Evolutionary conservation across 805 yeast species (phyloP).

Genomic region (Schwanniomyces sp.): DNA sequence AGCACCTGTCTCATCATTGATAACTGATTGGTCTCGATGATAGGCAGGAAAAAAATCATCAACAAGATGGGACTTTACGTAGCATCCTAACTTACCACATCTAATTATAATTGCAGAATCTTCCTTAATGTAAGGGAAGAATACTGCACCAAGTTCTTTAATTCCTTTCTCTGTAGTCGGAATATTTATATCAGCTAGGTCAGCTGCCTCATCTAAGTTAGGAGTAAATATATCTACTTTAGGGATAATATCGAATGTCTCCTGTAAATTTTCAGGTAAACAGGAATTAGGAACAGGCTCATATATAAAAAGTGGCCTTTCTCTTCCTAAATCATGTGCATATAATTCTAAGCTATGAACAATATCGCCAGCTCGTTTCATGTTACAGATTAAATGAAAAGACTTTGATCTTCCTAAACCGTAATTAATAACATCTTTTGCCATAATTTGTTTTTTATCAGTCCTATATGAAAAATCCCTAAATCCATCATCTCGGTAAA

Average conservation of each 20-base stretch:
- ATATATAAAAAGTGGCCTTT: constrained; percentile 56
- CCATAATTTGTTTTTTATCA: constrained; percentile 59
- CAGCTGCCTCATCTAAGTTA: constrained; percentile 79
- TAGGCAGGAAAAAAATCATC: constrained; percentile 68
- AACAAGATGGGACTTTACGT: constrained; percentile 32
- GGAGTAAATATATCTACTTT: constrained; percentile 71
- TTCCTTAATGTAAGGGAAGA: constrained; percentile 38
- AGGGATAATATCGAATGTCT: constrained; percentile 37
- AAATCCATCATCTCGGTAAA: constrained; percentile 62
- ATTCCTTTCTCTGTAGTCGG: constrained; percentile 30
- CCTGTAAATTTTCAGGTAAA: constrained; percentile 40
- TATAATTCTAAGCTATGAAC: constrained; percentile 31
- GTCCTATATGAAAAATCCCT: constrained; percentile 57
- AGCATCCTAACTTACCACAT: constrained; percentile 76
- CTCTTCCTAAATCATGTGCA: constrained; percentile 6
- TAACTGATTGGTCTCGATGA: constrained; percentile 45
- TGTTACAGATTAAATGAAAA: constrained; percentile 75
- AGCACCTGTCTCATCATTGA: constrained; percentile 46
- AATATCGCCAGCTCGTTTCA: constrained; percentile 56
- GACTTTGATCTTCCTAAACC: constrained; percentile 39
- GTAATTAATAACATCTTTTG: constrained; percentile 46
- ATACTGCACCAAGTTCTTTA: constrained; percentile 42
- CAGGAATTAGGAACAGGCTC: constrained; percentile 88
- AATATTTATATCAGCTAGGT: constrained; percentile 55
- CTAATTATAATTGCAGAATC: constrained; percentile 60